Base-by-base conservation (phyloP, 148 eudicot genomes). In the Diospyros lotus region DNA sequence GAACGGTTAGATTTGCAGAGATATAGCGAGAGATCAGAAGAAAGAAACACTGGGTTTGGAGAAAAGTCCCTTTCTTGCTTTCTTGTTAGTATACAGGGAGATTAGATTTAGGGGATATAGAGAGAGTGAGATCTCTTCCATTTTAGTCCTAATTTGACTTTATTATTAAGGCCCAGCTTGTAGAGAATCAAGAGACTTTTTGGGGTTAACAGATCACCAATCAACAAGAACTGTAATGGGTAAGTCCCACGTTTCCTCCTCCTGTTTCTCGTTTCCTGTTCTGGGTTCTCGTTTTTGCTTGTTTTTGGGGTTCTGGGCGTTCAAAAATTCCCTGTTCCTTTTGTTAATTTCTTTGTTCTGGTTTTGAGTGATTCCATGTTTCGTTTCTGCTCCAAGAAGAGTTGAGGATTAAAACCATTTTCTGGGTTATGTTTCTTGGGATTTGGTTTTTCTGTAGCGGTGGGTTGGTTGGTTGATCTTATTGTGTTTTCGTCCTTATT, bases 211-310 rank as follows among this genome's bases (percentile, higher is more conserved):
- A 59, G 75, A 77, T 62, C 77, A 61, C 18, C 11, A 46, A 44
- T 68, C 45, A 45, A 18, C 75, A 10, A 45, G 61, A 74, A 52
- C 72, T 55, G 39, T 66, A 51, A 78, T 78, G 84, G 84, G 84
- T 81, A 64, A 1, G 61, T 41, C n/a, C 76, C 69, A 63, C 28
- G 28, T 64, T 74, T 38, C 52, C 10, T 39, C 8, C 14, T 3
- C 1, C 3, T 53, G 41, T 53, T 55, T 62, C 9, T 68, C 48
- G 58, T 41, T 28, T 76, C 41, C 62, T 61, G 71, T 72, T 46
- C 17, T 53, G 54, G 64, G 3, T 17, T 77, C 40, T 8, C 40
- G 74, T 48, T 52, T 54, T 51, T 46, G 8, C 28, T 28, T 28
- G 73, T 46, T 56, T 56, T 9, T 38, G 74, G 73, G 50, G 13